These are phyloP conservation scores for Dictyostelium intermedium DNA, from an alignment of 78 protist species.

Conservation along the genomic window DNA sequence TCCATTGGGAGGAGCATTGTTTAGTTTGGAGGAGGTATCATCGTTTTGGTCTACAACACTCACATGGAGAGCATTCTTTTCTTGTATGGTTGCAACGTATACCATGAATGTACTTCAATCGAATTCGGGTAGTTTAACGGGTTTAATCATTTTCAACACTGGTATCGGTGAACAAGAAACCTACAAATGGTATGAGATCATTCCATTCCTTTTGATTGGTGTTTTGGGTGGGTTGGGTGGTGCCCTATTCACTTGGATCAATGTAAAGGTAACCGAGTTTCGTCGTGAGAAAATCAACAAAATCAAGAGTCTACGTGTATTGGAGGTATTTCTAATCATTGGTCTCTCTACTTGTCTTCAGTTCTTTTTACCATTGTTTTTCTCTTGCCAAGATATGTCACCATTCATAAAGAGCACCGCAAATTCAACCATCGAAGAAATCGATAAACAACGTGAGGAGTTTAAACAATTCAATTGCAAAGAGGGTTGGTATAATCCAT, in stretches of 20 bases:
- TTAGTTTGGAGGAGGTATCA: constrained; percentile 92
- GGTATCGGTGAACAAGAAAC: constrained; percentile 3
- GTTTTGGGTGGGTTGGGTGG: constrained; percentile 74
- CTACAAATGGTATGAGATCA: constrained; percentile 13
- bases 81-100: constrained; percentile 86
- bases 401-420: background rate
- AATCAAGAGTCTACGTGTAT: constrained; percentile 53
- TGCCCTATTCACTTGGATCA: constrained; percentile 56
- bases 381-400: background rate
- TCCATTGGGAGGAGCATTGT: constrained; percentile 95
- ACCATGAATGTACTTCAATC: constrained; percentile 72
- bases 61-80: constrained; percentile 93
- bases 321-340: constrained; percentile 59
- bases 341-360: constrained; percentile 45
- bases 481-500: constrained; percentile 7
- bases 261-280: constrained; percentile 3
- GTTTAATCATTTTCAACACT: constrained; percentile 35
- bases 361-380: constrained; percentile 49
- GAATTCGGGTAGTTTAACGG: background rate
- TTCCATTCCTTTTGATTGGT: constrained; percentile 71
- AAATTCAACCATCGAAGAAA: background rate
- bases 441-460: background rate
- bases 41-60: constrained; percentile 88
- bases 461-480: constrained; percentile 38
- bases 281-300: constrained; percentile 60